Evolutionary conservation across 1,284 basidiomycete species (phyloP).

Genomic region (Cutaneotrichosporon spelunceum): DNA sequence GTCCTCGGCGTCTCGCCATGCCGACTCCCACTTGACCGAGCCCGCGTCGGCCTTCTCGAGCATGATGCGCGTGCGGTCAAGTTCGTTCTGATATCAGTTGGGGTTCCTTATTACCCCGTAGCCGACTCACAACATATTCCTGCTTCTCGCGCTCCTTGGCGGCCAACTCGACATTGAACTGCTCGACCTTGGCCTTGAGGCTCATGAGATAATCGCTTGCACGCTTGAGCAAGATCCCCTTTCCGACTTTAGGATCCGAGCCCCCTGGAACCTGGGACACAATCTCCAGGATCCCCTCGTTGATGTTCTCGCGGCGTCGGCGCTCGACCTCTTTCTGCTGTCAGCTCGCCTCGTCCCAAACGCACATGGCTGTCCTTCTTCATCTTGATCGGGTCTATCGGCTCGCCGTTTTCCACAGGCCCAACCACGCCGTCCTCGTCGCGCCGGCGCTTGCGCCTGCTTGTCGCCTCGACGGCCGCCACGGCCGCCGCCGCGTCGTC

Average conservation of each 20-base stretch:
- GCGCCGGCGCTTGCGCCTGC: conserved; percentile 21
- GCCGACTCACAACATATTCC: conserved; percentile 34
- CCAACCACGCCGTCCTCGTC: conserved; percentile 24
- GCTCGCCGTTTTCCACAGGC: conserved; percentile 30
- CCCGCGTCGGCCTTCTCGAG: conserved; percentile 36
- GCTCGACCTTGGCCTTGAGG: conserved; percentile 28
- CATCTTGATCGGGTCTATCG: conserved; percentile 32
- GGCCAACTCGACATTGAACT: conserved; percentile 28
- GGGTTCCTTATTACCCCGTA: not conserved
- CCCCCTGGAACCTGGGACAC: conserved; percentile 82
- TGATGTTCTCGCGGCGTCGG: conserved; percentile 86
- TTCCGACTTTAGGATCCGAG: conserved; percentile 38
- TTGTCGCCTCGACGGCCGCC: not conserved
- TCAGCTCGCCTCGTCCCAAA: conserved; percentile 5
- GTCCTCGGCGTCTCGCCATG: conserved; percentile 47
- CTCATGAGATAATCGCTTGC: conserved; percentile 39
- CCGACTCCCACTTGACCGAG: conserved; percentile 36
- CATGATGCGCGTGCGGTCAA: conserved; percentile 22
- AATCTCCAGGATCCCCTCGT: conserved; percentile 90
- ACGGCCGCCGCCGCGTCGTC: conserved; percentile 4
- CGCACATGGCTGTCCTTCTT: conserved; percentile 49
- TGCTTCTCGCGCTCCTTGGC: conserved; percentile 29
- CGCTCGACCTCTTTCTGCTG: conserved; percentile 93
- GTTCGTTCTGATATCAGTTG: conserved; percentile 24
- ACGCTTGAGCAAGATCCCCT: conserved; percentile 36